Conservation (phyloP, 2,329 filamentous ascomycete genomes). For the Aspergillus viridinutans region DNA sequence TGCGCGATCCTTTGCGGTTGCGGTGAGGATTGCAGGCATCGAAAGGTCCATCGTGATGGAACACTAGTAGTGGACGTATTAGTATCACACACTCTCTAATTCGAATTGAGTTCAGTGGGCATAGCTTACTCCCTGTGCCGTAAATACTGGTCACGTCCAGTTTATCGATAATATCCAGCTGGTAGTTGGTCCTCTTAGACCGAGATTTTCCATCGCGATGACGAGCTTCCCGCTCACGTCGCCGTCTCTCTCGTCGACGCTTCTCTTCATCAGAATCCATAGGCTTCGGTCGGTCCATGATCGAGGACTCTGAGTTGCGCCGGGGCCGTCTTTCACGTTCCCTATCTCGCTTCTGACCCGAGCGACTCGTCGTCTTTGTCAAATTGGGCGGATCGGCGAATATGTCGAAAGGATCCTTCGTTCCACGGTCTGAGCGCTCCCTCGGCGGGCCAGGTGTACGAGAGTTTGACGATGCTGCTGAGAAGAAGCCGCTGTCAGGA, state of each 20-base stretch:
- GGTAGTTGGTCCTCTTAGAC: slow-evolving; percentile 37
- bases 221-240: slow-evolving; percentile 48
- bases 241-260: slow-evolving; percentile 46
- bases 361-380: slow-evolving; percentile 20
- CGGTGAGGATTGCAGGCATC: slow-evolving; percentile 94
- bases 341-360: slow-evolving; percentile 32
- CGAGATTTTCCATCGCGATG: slow-evolving; percentile 36
- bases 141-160: slow-evolving; percentile 95
- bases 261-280: slow-evolving; percentile 48
- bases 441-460: slow-evolving; percentile 19
- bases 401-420: slow-evolving; percentile 42
- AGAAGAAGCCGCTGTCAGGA: slow-evolving; percentile 32
- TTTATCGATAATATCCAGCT: slow-evolving; percentile 89
- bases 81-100: neutral
- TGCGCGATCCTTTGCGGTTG: slow-evolving; percentile 75
- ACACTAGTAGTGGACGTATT: slow-evolving; percentile 55
- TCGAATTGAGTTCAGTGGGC: neutral
- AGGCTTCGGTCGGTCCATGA: slow-evolving; percentile 50
- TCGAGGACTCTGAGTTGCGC: slow-evolving; percentile 61
- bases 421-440: slow-evolving; percentile 21
- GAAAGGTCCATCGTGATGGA: slow-evolving; percentile 96
- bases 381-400: slow-evolving; percentile 42
- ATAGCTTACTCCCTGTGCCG: slow-evolving; percentile 74
- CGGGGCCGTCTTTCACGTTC: slow-evolving; percentile 44
- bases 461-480: slow-evolving; percentile 21